phyloP scores from a whole-genome alignment of 768 basidiomycete species.

The Lentinula aciculospora region DNA sequence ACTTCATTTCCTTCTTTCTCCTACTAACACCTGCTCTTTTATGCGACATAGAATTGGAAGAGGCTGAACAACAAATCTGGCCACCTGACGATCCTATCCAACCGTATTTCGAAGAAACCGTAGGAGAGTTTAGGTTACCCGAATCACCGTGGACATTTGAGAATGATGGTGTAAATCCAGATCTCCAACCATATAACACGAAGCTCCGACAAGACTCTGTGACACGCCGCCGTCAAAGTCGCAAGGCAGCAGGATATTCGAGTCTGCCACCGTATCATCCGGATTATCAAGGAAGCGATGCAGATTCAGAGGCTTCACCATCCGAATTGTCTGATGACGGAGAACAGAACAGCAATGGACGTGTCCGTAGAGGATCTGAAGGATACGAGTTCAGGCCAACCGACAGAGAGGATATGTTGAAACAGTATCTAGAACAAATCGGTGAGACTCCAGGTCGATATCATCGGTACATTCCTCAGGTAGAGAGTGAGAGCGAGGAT shows the following conservation, averaged over 20 bases:
- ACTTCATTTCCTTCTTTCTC: neutral
- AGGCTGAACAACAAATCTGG: slow-evolving; percentile 34
- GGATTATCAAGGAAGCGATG: slow-evolving; percentile 44
- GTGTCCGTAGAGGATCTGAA: slow-evolving; percentile 70
- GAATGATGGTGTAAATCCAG: slow-evolving; percentile 71
- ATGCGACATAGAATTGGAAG: neutral
- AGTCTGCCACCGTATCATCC: slow-evolving; percentile 74
- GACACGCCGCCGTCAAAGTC: slow-evolving; percentile 16
- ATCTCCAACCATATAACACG: slow-evolving; percentile 58
- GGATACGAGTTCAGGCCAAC: slow-evolving; percentile 69
- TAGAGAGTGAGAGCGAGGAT: slow-evolving; percentile 38
- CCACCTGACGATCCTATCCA: slow-evolving; percentile 65
- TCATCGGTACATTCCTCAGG: slow-evolving; percentile 60
- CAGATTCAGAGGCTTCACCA: slow-evolving; percentile 23
- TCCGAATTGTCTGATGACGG: slow-evolving; percentile 23
- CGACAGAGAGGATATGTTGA: slow-evolving; percentile 60
- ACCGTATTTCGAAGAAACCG: slow-evolving; percentile 22
- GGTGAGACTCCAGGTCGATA: slow-evolving; percentile 59
- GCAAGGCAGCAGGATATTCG: slow-evolving; percentile 30
- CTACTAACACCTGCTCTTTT: neutral
- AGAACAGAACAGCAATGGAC: slow-evolving; percentile 15
- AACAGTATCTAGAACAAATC: slow-evolving; percentile 46
- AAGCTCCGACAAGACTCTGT: slow-evolving; percentile 22
- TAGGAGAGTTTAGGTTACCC: slow-evolving; percentile 41
- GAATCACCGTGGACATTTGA: slow-evolving; percentile 84